Base-by-base conservation (phyloP, 2,329 filamentous ascomycete genomes). In the Claviceps purpurea region DNA sequence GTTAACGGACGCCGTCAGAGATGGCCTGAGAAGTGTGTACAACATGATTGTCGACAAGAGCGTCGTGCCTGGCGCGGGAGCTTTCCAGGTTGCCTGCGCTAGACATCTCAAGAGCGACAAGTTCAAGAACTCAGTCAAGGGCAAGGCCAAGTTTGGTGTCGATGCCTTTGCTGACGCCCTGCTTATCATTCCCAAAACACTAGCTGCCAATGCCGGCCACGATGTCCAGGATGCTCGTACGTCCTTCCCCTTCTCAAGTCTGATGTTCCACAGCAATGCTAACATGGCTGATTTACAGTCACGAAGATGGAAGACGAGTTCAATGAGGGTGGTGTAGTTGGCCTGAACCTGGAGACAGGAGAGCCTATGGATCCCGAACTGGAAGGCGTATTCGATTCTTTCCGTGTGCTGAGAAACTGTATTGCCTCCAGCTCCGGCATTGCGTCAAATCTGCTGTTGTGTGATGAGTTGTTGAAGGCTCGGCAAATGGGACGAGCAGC, bases 21-120 rank as follows among this genome's bases (percentile, higher is more conserved):
- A 98, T 66, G 93, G 93, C 56, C 78, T 98, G 59, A 82, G 93
- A 64, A 95, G 89, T 66, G 93, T 97, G 49, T 97, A 96, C 80
- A 98, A 98, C 76, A 95, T 95, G 77, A 97, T 98, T 67, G 91
- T 97, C n/a, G 93, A 98, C 68, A 82, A 85, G 71, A 91, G 87
- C 60, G 93, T 98, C 20, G 89, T 98, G 26, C 93, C 93, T 1
- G 93, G 93, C 54, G 93, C 83, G 53, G 93, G 93, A 61, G 88
- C 93, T 49, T 98, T 95, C 81, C 93, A 98, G 70, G 84, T 98
- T 46, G 90, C 93, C 37, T 95, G 88, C 61, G 89, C 90, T 24
- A 78, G 83, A 47, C 89, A 95, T 69, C 76, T 98, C 56, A 86
- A 85, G 67, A 89, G 89, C 58, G 89, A 95, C 62, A 79, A 78